Evolutionary conservation across 2,329 filamentous ascomycete genomes (phyloP).

Genomic region (Phialophora verrucosa): DNA sequence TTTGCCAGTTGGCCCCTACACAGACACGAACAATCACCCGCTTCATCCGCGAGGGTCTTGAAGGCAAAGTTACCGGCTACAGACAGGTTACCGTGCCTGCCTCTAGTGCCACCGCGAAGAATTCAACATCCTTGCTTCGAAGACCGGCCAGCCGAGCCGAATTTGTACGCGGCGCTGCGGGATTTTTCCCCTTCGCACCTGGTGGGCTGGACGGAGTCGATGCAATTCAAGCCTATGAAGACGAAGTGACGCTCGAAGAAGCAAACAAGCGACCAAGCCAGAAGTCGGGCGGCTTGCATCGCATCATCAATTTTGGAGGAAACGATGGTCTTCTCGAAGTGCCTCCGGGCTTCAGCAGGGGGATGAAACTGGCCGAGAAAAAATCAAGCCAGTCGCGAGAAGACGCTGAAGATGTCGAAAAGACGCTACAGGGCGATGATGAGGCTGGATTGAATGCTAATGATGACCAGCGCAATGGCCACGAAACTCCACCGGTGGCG

Average conservation of each 20-base stretch:
- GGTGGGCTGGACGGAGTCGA: slow-evolving; percentile 88
- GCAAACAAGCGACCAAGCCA: slow-evolving; percentile 47
- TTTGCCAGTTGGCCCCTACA: slow-evolving; percentile 86
- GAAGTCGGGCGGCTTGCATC: slow-evolving; percentile 66
- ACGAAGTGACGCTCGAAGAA: slow-evolving; percentile 66
- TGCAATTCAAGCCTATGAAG: slow-evolving; percentile 81
- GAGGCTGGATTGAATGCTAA: slow-evolving; percentile 27
- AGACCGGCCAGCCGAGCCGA: slow-evolving; percentile 87
- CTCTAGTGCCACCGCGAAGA: slow-evolving; percentile 88
- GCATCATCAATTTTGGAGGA: slow-evolving; percentile 80
- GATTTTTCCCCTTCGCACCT: slow-evolving; percentile 92
- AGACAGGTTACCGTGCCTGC: slow-evolving; percentile 91
- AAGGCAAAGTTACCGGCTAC: slow-evolving; percentile 91
- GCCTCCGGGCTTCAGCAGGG: slow-evolving; percentile 80
- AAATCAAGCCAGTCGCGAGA: slow-evolving; percentile 64
- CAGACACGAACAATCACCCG: slow-evolving; percentile 94
- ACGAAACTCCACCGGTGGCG: slow-evolving; percentile 16
- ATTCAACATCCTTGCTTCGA: slow-evolving; percentile 84
- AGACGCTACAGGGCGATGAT: slow-evolving; percentile 60
- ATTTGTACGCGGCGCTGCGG: slow-evolving; percentile 89
- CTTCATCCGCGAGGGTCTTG: slow-evolving; percentile 87
- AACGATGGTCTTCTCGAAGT: slow-evolving; percentile 80
- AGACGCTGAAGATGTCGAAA: slow-evolving; percentile 72
- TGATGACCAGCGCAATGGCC: slow-evolving; percentile 23
- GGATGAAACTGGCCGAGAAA: slow-evolving; percentile 71